Evolutionary conservation across 2,329 filamentous ascomycete species (phyloP).

Genomic region (Fusarium heterosporum): DNA sequence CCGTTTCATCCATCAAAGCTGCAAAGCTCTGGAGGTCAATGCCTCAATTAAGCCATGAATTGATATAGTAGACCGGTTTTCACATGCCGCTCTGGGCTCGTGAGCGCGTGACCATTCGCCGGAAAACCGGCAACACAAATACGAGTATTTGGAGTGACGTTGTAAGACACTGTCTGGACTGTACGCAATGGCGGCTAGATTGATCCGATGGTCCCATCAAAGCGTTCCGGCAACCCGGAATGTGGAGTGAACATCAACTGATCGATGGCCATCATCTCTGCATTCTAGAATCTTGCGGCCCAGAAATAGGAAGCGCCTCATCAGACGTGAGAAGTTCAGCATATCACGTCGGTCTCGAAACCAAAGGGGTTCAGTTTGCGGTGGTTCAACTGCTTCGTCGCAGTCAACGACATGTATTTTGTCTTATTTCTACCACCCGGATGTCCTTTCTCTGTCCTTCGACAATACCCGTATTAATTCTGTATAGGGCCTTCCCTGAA

Average conservation of each 20-base stretch:
- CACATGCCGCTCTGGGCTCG: slow-evolving; percentile 35
- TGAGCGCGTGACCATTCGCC: slow-evolving; percentile 34
- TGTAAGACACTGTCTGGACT: not conserved
- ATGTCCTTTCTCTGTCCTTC: slow-evolving; percentile 5
- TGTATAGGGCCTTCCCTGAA: slow-evolving; percentile 23
- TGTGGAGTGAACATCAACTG: slow-evolving; percentile 30
- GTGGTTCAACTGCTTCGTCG: slow-evolving; percentile 24
- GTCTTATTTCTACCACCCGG: slow-evolving; percentile 18
- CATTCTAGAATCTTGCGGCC: not conserved
- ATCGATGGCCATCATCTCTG: not conserved
- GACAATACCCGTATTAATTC: slow-evolving; percentile 42
- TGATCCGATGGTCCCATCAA: slow-evolving; percentile 31
- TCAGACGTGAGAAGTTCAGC: not conserved
- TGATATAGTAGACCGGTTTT: slow-evolving; percentile 14
- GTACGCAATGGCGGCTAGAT: slow-evolving; percentile 13
- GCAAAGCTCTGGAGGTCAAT: slow-evolving; percentile 32
- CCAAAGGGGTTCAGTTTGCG: not conserved
- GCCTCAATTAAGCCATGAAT: slow-evolving; percentile 1
- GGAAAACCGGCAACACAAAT: slow-evolving; percentile 22
- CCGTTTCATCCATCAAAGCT: slow-evolving; percentile 29
- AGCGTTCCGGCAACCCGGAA: slow-evolving; percentile 18
- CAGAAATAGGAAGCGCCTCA: not conserved
- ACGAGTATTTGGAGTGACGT: slow-evolving; percentile 21
- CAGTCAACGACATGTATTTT: slow-evolving; percentile 30
- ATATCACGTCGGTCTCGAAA: slow-evolving; percentile 4